Percentiles rank a stretch among this genome's conserved stretches.
Conservation (phyloP, 2,329 filamentous ascomycete genomes). For the Leptographium procerum region DNA sequence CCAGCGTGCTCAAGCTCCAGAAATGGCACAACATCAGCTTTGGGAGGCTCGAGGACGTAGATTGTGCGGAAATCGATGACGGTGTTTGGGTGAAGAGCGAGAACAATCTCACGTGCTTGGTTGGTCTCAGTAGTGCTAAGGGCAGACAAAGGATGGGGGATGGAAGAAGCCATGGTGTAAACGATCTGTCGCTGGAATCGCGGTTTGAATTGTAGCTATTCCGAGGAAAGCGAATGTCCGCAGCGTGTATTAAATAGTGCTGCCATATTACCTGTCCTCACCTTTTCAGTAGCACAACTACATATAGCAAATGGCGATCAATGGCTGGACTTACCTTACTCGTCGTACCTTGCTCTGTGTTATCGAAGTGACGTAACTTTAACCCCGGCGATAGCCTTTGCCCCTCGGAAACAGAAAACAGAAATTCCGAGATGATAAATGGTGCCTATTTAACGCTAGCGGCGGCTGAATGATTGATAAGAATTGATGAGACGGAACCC, state of each 20-base stretch:
- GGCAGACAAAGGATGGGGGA: not conserved
- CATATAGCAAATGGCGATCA: not conserved
- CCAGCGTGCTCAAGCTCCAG: constrained; percentile 28
- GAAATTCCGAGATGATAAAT: not conserved
- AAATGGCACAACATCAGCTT: constrained; percentile 31
- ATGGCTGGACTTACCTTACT: not conserved
- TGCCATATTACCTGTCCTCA: not conserved
- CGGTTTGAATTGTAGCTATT: not conserved
- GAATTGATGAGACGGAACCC: too few species aligned
- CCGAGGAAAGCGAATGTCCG: not conserved
- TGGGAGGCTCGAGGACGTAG: constrained; percentile 37
- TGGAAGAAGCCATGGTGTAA: not conserved
- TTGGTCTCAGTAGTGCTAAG: not conserved
- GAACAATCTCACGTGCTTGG: not conserved
- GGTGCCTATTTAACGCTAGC: too few species aligned
- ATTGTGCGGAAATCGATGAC: constrained; percentile 35
- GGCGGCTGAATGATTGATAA: too few species aligned
- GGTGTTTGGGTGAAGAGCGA: constrained; percentile 9
- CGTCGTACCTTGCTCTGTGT: too few species aligned
- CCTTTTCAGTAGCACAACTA: not conserved
- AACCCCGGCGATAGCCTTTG: not conserved
- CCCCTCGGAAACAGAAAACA: too few species aligned
- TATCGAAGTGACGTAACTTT: not conserved
- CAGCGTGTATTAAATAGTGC: not conserved
- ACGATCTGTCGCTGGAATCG: not conserved